Percentiles rank a stretch among this genome's conserved stretches.
Evolutionary conservation across 2,329 filamentous ascomycete species (phyloP).

Genomic region (Fusarium agapanthi): DNA sequence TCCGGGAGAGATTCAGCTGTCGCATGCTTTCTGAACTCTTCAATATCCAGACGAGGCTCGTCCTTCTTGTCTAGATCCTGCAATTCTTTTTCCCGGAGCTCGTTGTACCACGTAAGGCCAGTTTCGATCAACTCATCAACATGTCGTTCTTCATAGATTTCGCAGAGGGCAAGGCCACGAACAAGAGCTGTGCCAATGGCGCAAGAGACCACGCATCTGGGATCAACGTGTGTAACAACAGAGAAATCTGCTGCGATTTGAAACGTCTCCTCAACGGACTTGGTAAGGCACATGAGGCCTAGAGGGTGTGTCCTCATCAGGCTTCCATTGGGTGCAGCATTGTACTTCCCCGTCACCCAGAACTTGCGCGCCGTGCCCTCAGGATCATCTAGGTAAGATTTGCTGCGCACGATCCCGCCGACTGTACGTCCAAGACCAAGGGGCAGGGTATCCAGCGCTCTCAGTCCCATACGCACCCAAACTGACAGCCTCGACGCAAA

Average conservation of each 20-base stretch:
- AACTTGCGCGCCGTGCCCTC: conserved; percentile 48
- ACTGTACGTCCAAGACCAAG: conserved; percentile 59
- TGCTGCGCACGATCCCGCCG: conserved; percentile 52
- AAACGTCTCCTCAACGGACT: conserved; percentile 54
- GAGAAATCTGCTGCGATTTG: conserved; percentile 53
- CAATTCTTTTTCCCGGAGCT: conserved; percentile 29
- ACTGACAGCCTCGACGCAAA: conserved; percentile 56
- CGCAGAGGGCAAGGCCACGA: conserved; percentile 55
- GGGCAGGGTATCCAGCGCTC: conserved; percentile 56
- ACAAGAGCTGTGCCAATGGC: conserved; percentile 57
- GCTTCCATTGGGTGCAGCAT: conserved; percentile 60
- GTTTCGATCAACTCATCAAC: conserved; percentile 53
- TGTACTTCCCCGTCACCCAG: conserved; percentile 52
- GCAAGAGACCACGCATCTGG: conserved; percentile 60
- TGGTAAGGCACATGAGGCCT: conserved; percentile 56
- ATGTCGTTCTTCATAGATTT: conserved; percentile 51
- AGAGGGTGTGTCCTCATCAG: conserved; percentile 63
- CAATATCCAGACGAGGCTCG: conserved; percentile 48
- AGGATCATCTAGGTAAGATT: conserved; percentile 52
- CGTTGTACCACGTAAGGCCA: conserved; percentile 51
- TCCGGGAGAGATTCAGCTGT: conserved; percentile 49
- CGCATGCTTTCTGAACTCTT: conserved; percentile 54
- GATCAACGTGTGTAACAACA: conserved; percentile 59
- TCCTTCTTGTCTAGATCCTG: conserved; percentile 39
- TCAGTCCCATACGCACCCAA: conserved; percentile 59